A percentile compares a stretch with the other conserved stretches of the same genome.
Conservation (phyloP, 768 basidiomycete genomes). For the Hortiboletus flavorubellus region DNA sequence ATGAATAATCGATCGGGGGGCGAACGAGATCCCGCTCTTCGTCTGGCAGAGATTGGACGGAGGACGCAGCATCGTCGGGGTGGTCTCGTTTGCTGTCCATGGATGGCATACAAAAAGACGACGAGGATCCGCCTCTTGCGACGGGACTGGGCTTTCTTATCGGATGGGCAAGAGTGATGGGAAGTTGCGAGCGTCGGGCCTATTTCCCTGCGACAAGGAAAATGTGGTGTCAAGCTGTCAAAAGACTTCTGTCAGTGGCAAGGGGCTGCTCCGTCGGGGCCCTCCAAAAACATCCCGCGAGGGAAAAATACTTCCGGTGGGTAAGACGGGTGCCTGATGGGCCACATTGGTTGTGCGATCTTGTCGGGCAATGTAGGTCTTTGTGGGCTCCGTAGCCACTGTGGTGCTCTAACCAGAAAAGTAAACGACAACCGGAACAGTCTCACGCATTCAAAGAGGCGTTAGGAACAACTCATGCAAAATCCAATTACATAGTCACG, state of each 20-base stretch:
- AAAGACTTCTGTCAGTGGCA: slow-evolving; percentile 9
- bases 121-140: not conserved
- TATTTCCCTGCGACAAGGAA: not conserved
- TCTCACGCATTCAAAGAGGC: not conserved
- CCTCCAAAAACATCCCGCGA: not conserved
- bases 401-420: too few relatives aligned
- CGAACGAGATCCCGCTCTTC: slow-evolving; percentile 26
- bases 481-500: slow-evolving; percentile 1
- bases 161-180: not conserved
- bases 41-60: not conserved
- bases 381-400: too few relatives aligned
- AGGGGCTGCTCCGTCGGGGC: not conserved
- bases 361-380: too few relatives aligned
- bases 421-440: too few relatives aligned
- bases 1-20: slow-evolving; percentile 67
- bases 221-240: slow-evolving; percentile 12
- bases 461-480: not conserved
- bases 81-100: slow-evolving; percentile 25
- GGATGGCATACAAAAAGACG: slow-evolving; percentile 13
- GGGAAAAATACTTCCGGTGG: not conserved
- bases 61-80: slow-evolving; percentile 9
- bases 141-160: slow-evolving; percentile 11
- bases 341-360: too few relatives aligned
- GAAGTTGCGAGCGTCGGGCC: slow-evolving; percentile 7
- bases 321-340: not conserved